Evolutionary conservation across 2,329 filamentous ascomycete species (phyloP), one percentile per base, ranked within the genome.

Genomic region (Helminthosporium solani): DNA sequence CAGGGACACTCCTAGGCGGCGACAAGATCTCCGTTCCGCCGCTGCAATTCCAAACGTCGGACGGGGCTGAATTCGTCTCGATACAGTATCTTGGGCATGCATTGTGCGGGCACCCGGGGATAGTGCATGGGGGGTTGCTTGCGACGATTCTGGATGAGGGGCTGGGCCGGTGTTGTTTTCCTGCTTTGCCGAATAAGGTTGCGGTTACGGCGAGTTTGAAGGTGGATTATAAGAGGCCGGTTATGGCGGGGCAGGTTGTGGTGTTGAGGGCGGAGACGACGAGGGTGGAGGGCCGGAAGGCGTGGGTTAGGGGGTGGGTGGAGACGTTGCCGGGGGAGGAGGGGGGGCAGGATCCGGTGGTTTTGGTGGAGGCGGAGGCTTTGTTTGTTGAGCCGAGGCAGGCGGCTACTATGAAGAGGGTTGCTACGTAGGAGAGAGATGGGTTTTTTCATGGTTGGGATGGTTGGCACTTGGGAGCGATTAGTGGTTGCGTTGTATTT

Each of bases 71-170:
- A 0, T 66, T 73, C 33, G 82, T 91, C 5, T 82, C 84, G 12
- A 79, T 97, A 33, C 79, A 85, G 42, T 91, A 91, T 65, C 78
- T 96, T 0, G 92, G 92, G 2, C 73, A 78, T 2, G 84, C 88
- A 59, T 75, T 97, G 33, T 96, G 90, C 66, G 92, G 92, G 1
- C 91, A 97, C 69, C 88, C 89, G 5, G 90, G 88, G 2, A 89
- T 97, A 52, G 81, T 96, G 6, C 94, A 97, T 68, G 92, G 92
- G 40, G 92, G 92, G 0, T 75, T 96, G 54, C 75, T 97, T 46
- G 92, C 92, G n/a, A 96, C 92, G 11, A 79, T 97, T 67, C 75
- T 97, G 42, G 92, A 97, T 65, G 92, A 97, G 70, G 90, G 89
- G 0, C 75, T 97, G 34, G 92, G 88, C 25, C 79, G 90, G 44